Conservation (phyloP, 176 grass and related monocot species). For the Pontederia paniculata region DNA sequence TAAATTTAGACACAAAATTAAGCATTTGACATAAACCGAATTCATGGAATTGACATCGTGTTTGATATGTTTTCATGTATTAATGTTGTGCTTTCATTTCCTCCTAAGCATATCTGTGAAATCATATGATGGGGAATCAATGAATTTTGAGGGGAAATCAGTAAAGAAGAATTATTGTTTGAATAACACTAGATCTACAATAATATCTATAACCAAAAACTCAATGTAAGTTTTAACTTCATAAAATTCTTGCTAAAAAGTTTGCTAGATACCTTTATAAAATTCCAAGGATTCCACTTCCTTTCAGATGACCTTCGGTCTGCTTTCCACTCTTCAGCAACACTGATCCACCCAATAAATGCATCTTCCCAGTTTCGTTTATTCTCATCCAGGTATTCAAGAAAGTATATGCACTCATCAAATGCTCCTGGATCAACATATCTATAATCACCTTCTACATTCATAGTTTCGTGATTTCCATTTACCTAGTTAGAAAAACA, state of each 20-base stretch:
- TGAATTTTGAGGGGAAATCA: no score
- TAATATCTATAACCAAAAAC: no score
- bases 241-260: neutral
- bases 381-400: slow-evolving; percentile 68
- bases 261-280: slow-evolving; percentile 46
- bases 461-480: slow-evolving; percentile 97
- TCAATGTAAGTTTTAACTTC: no score
- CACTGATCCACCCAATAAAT: slow-evolving; percentile 71
- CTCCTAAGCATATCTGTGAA: no score
- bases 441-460: slow-evolving; percentile 82
- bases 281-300: slow-evolving; percentile 51
- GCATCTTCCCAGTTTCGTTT: slow-evolving; percentile 64
- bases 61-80: no score
- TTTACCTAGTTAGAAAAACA: slow-evolving; percentile 33
- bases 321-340: slow-evolving; percentile 37
- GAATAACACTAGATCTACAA: no score
- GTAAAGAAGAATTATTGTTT: no score
- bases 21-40: no score
- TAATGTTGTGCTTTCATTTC: no score
- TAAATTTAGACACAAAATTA: slow-evolving; percentile 31
- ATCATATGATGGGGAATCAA: no score
- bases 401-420: slow-evolving; percentile 70
- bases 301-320: slow-evolving; percentile 21
- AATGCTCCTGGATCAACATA: slow-evolving; percentile 57
- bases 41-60: no score